Evolutionary conservation across 768 basidiomycete species (phyloP), one percentile per base, ranked within the genome.

Genomic region (Agaricus sinodeliciosus): DNA sequence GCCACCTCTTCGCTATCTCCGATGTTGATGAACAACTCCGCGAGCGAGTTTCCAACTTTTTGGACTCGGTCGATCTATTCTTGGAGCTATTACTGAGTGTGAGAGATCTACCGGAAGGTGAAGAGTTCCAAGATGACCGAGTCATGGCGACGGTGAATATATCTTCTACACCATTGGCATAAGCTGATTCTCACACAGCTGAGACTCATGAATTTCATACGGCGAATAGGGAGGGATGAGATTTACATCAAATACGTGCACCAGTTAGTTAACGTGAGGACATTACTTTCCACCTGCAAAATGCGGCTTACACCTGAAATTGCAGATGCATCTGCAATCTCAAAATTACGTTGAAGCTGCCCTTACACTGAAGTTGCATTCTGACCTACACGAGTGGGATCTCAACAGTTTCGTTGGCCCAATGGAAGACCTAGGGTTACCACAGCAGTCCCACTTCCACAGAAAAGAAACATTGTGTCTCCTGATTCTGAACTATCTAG

Each of bases 181-280:
- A 63, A 42, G 43, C 46, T 58, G 31, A 60, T 54, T 61, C n/a
- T 25, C 34, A 45, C 52, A 31, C 55, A 90, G 88, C 73, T 94
- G 57, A 80, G 90, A 31, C 72, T 96, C 55, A 93, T 96, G 87
- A 91, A 93, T 65, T 96, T 94, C 67, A 92, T 95, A 58, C 80
- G 91, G 15, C 80, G 88, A 15, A 94, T 95, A 51, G 93, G 93
- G 15, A 77, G 94, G 11, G 87, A 91, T 62, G 93, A 94, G 63
- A 93, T 96, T 55, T 95, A 94, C 62, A 89, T 94, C 68, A 91
- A 94, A 78, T 95, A 95, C 65, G 89, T 95, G 19, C 92, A 96
- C 63, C 91, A 94, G 63, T 83, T 96, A 22, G 91, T 95, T 47
- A 89, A 91, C 60, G 90, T 94, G 62, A 59, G 84, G 60, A 42